These are phyloP conservation scores for Antarctomyces pellizariae DNA, from an alignment of 495 filamentous ascomycete species.

Conservation along the genomic window DNA sequence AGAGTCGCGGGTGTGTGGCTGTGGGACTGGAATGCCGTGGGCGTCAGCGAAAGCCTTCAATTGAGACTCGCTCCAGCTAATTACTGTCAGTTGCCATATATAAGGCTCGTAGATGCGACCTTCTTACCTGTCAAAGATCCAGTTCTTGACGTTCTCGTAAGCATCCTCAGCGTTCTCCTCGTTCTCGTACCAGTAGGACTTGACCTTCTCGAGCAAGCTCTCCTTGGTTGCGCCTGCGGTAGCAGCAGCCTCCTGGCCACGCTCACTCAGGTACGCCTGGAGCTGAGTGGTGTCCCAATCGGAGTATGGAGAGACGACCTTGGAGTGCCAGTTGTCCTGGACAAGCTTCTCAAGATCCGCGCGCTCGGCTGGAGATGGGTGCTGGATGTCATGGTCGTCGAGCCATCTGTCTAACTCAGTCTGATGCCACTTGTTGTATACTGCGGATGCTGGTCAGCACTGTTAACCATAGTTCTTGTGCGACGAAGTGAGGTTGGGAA, in stretches of 20 bases:
- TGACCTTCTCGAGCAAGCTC: slow-evolving; percentile 39
- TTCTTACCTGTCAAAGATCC: slow-evolving; percentile 81
- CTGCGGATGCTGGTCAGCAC: slow-evolving; percentile 22
- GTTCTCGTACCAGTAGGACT: slow-evolving; percentile 47
- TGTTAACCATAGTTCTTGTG: slow-evolving; percentile 5
- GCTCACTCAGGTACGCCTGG: slow-evolving; percentile 34
- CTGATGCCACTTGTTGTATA: slow-evolving; percentile 98
- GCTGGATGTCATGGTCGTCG: slow-evolving; percentile 75
- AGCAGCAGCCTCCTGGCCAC: slow-evolving; percentile 43
- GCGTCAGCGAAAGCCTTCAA: slow-evolving; percentile 83
- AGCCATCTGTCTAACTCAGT: slow-evolving; percentile 96
- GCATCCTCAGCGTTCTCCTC: slow-evolving; percentile 49
- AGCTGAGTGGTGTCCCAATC: slow-evolving; percentile 47
- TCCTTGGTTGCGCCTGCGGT: slow-evolving; percentile 39
- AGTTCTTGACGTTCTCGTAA: slow-evolving; percentile 52
- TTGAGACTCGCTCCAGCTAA: slow-evolving; percentile 61
- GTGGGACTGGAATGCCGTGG: slow-evolving; percentile 56
- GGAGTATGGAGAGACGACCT: slow-evolving; percentile 41
- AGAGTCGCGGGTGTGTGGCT: slow-evolving; percentile 67
- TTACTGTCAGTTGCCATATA: slow-evolving; percentile 9
- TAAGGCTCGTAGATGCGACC: slow-evolving; percentile 9
- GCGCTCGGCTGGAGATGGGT: slow-evolving; percentile 63
- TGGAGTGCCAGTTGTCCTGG: slow-evolving; percentile 65
- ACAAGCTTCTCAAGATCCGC: slow-evolving; percentile 67
- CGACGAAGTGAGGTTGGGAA: slow-evolving; percentile 1